Evolutionary conservation across 257 asterid genomes (phyloP), one percentile per base, ranked within the genome.

Genomic region (Jaltomata sinuosa): DNA sequence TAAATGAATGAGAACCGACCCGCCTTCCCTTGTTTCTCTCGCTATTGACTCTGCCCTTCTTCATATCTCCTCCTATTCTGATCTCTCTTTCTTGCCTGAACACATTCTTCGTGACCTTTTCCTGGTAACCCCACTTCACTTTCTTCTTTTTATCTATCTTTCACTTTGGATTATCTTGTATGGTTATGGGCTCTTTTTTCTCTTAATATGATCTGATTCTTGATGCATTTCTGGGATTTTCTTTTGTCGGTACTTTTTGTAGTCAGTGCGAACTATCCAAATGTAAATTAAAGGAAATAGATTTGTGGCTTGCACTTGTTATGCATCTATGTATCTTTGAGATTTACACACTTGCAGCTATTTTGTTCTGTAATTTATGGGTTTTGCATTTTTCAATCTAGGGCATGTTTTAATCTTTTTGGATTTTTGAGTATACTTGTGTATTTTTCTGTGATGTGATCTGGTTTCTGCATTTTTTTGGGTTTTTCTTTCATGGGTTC

Each of bases 71-170:
- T 71, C 64, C 82, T 88, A 91, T 49, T 91, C 94, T 76, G 98
- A 95, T 93, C 94, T 95, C 84, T 95, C 98, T 64, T 95, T 91
- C 81, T 84, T 95, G 80, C 99, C 98, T 9, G 97, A 92, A 6
- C 98, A 95, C 90, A 85, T 95, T 83, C 97, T 95, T 61, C 87
- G 89, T 16, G 98, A 95, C 47, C 97, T 95, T 79, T 91, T 94
- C 81, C 36, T 84, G 94, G 98, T 94, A 89, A 62, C 85, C 52
- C 8, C 42, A n/a, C 42, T 72, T 25, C 12, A 14, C 29, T 19
- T 54, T 74, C 34, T 15, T 31, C 9, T 11, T 34, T 53, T 53
- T 11, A 4, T 21, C 18, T 0, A 3, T 7, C 36, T 49, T 31
- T 2, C 31, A 2, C 19, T 71, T 42, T 29, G 7, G 12, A 10